Conservation (phyloP, 345 rosid species). For the Brassica incana region DNA sequence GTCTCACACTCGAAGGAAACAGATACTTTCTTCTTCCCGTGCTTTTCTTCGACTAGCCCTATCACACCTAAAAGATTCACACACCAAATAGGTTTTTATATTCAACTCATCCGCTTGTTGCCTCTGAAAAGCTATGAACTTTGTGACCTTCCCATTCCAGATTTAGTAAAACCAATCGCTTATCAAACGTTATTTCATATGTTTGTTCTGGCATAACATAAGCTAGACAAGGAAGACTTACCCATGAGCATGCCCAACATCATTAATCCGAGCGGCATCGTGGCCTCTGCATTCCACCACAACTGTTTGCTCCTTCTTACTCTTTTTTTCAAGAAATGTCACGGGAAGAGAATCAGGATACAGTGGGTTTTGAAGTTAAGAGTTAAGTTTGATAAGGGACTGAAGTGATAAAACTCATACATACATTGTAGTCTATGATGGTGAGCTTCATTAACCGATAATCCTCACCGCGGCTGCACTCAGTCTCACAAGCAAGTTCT, state of each 20-base stretch:
- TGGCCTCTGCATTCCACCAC: constrained; percentile 94
- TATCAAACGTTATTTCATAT: background rate
- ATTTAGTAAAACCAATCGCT: background rate
- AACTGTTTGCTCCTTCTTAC: constrained; percentile 63
- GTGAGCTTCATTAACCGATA: constrained; percentile 82
- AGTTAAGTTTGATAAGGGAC: background rate
- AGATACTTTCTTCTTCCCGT: constrained; percentile 60
- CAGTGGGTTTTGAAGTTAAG: background rate
- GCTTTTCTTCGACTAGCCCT: constrained; percentile 62
- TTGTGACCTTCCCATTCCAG: background rate
- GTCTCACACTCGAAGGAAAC: constrained; percentile 88
- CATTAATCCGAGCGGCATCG: constrained; percentile 83
- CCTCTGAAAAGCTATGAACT: background rate
- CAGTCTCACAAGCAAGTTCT: constrained; percentile 90
- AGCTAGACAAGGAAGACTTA: constrained; percentile 33
- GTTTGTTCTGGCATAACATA: background rate
- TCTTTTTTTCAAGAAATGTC: constrained; percentile 42
- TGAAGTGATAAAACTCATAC: background rate
- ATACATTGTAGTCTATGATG: constrained; percentile 71
- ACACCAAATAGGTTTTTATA: background rate
- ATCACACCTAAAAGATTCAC: constrained; percentile 50
- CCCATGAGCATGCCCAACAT: constrained; percentile 86
- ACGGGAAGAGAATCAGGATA: background rate
- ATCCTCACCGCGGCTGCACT: constrained; percentile 95
- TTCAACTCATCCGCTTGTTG: background rate